Base-by-base conservation (phyloP, 1,284 basidiomycete genomes). In the Naganishia cerealis region DNA sequence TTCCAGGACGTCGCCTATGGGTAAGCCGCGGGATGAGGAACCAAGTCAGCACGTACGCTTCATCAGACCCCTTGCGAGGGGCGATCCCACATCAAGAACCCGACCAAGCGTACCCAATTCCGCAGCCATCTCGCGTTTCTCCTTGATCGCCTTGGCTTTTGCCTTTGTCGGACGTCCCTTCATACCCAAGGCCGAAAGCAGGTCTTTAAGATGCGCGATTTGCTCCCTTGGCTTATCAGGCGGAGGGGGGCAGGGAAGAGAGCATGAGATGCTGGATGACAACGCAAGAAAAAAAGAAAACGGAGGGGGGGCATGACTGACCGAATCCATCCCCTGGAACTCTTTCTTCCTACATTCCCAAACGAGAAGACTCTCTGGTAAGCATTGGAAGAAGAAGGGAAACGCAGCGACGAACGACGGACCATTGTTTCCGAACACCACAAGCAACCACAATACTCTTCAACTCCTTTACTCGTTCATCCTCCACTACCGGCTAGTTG, bases 351-450 rank as follows among this genome's bases (percentile, higher is more conserved):
- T 66, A 38, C 3, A 3, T 36, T 12, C 12, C 40, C 1, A 38
- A 9, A 56, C 16, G 16, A 36, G 4, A 40, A 26, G 40, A 12
- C 12, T 4, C 5, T 1, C 12, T 21, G 6, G 24, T 39, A 36
- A 42, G 16, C 21, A 42, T 10, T n/a, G 12, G 9, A 1, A 52
- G n/a, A 15, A 39, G 1, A 3, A 29, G n/a, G 33, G 50, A 56
- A 46, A 59, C 8, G 18, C 16, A 38, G 38, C 24, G n/a, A n/a
- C 16, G 9, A 21, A 8, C 0, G 39, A 70, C 79, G 12, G 83
- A 85, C 91, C 91, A 94, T 36, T 86, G 83, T 79, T 90, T 92
- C 66, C 90, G 86, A 6, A 90, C 84, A 5, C 91, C 91, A 72
- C 92, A 93, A 0, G 89, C 89, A 9, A 85, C 79, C 0, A 94